These are phyloP conservation scores for Ballota nigra DNA, from an alignment of 257 asterid genomes.

Conservation along the genomic window DNA sequence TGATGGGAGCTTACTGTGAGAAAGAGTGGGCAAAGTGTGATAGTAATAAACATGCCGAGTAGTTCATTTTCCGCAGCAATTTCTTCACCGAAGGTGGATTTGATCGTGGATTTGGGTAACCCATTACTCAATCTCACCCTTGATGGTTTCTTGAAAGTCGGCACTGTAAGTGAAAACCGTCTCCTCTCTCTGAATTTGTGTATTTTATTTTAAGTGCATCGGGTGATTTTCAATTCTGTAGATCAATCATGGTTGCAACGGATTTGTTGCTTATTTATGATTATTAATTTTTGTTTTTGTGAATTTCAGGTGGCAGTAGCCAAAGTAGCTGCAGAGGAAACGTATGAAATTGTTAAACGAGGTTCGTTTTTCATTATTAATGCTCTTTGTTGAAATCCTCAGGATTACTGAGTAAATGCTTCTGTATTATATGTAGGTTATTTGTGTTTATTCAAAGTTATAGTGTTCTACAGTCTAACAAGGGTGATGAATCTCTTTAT, in stretches of 20 bases:
- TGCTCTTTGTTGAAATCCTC: not conserved
- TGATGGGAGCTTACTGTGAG: not conserved
- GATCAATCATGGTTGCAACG: not conserved
- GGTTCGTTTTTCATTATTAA: constrained; percentile 35
- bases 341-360: constrained; percentile 46
- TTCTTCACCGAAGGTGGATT: constrained; percentile 50
- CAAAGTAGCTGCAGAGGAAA: constrained; percentile 72
- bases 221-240: no score
- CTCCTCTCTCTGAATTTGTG: not conserved
- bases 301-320: constrained; percentile 63
- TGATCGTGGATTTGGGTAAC: constrained; percentile 59
- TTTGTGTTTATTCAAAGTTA: not conserved
- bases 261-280: not conserved
- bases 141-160: constrained; percentile 76
- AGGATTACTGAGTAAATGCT: not conserved
- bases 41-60: constrained; percentile 35
- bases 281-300: constrained; percentile 7
- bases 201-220: not conserved
- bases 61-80: constrained; percentile 41
- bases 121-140: constrained; percentile 69
- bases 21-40: not conserved
- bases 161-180: constrained; percentile 34
- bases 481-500: no score
- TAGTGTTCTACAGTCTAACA: no score
- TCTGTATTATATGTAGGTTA: not conserved